These are phyloP conservation scores for Tolypocladium endophyticum DNA, from an alignment of 2,329 filamentous ascomycete species.

Conservation along the genomic window DNA sequence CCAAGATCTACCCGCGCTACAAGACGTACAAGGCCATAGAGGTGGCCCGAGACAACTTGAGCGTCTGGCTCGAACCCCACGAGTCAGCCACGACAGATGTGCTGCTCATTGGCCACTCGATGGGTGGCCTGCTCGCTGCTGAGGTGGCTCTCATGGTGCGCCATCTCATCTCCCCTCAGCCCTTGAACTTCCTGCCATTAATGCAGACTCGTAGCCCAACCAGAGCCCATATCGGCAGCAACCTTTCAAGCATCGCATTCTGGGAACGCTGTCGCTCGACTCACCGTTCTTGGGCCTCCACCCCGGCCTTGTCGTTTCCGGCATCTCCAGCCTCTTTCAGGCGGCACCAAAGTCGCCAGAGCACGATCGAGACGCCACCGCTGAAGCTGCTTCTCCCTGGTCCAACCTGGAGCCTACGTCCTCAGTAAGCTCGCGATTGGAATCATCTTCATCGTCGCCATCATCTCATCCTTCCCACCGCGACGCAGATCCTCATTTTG, in stretches of 20 bases:
- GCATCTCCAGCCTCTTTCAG: conserved; percentile 67
- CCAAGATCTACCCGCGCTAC: conserved; percentile 76
- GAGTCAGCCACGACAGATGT: conserved; percentile 66
- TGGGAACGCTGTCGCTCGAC: conserved; percentile 76
- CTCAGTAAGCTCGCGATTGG: conserved; percentile 4
- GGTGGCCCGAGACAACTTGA: conserved; percentile 73
- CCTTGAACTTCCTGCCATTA: conserved; percentile 1
- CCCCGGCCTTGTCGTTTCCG: conserved; percentile 74
- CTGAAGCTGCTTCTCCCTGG: conserved; percentile 4
- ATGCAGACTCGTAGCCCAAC: conserved; percentile 19
- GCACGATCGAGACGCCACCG: background rate
- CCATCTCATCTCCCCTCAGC: background rate
- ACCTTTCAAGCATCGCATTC: conserved; percentile 60
- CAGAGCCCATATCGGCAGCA: conserved; percentile 18
- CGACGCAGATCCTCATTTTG: conserved; percentile 53
- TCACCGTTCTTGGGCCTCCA: conserved; percentile 83
- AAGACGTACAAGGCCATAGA: conserved; percentile 63
- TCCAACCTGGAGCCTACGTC: conserved; percentile 8
- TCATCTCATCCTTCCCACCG: conserved; percentile 6
- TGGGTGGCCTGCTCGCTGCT: conserved; percentile 75
- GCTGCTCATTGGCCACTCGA: conserved; percentile 76
- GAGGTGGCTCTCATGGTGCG: conserved; percentile 61
- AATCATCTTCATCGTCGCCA: conserved; percentile 1
- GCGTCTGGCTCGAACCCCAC: conserved; percentile 69
- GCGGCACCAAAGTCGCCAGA: conserved; percentile 21